Conservation (phyloP, 257 asterid genomes). For the Handroanthus guayacan region DNA sequence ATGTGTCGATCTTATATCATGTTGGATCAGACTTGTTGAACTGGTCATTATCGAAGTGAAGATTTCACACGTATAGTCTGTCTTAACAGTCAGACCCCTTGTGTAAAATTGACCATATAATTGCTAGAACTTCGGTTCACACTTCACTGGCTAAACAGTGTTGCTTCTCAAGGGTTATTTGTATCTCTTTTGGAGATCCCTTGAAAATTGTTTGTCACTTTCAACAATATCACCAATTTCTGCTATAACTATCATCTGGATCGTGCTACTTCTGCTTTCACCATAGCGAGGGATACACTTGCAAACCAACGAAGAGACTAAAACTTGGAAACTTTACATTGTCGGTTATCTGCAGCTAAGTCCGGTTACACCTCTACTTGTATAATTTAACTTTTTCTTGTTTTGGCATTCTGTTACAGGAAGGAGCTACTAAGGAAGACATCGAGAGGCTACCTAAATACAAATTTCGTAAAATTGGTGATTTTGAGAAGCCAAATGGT, state of each 20-base stretch:
- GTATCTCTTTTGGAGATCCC: not conserved
- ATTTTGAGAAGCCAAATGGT: constrained; percentile 76
- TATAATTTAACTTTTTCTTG: not conserved
- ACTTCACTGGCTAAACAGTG: not conserved
- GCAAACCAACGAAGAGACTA: constrained; percentile 12
- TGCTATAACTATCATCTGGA: not conserved
- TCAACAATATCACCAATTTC: not conserved
- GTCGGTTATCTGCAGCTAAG: constrained; percentile 21
- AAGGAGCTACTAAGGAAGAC: constrained; percentile 94
- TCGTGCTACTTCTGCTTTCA: not conserved
- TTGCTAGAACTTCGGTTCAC: constrained; percentile 4
- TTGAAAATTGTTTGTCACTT: not conserved
- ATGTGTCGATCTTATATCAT: not conserved
- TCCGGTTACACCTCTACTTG: not conserved
- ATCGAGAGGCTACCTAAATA: constrained; percentile 76
- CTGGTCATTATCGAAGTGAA: not conserved
- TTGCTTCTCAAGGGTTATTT: constrained; percentile 3
- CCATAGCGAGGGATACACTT: not conserved
- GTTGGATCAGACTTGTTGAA: constrained; percentile 7
- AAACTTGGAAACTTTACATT: not conserved
- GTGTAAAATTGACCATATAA: not conserved
- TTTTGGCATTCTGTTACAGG: constrained; percentile 56
- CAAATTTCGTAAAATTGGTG: constrained; percentile 73
- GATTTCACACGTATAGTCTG: not conserved
- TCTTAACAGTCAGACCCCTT: not conserved